A percentile compares a stretch with the other conserved stretches of the same genome.
Conservation (phyloP, 805 yeast genomes). For the Saccharomycopsis olivae region DNA sequence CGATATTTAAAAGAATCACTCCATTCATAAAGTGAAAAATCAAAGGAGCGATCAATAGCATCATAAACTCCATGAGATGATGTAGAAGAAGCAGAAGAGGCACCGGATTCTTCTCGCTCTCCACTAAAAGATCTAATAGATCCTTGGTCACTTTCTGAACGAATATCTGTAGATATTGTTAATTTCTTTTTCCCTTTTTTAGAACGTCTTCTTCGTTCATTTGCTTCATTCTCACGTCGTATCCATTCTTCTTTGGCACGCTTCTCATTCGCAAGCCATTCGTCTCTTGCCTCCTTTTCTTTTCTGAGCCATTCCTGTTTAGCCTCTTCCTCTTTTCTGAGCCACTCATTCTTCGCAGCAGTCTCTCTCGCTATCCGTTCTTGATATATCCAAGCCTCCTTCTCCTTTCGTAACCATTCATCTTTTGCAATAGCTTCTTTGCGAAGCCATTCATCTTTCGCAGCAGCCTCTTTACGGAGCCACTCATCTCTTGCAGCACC, state of each 20-base stretch:
- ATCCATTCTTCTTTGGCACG: slow-evolving; percentile 4
- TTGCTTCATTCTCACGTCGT: slow-evolving; percentile 3
- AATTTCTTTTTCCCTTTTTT: too few species aligned
- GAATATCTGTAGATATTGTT: too few species aligned
- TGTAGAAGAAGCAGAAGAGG: too few species aligned
- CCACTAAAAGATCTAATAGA: too few species aligned
- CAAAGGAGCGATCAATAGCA: slow-evolving; percentile 11
- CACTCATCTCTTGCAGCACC: background rate
- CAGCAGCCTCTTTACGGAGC: background rate
- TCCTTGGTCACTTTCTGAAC: too few species aligned
- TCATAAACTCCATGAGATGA: background rate
- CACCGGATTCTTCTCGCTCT: too few species aligned
- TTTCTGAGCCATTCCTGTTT: background rate
- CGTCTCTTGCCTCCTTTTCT: background rate
- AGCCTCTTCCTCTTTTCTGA: slow-evolving; percentile 1
- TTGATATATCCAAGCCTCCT: background rate
- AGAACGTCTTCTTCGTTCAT: background rate
- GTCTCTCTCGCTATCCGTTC: background rate
- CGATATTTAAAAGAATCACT: slow-evolving; percentile 2
- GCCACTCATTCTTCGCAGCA: background rate
- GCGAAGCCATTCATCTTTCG: background rate
- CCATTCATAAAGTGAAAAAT: slow-evolving; percentile 13
- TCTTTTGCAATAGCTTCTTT: slow-evolving; percentile 1
- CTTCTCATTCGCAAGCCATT: slow-evolving; percentile 1
- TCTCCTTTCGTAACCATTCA: slow-evolving; percentile 1